phyloP scores from a whole-genome alignment of 768 basidiomycete genomes.

The Hericium coralloides region DNA sequence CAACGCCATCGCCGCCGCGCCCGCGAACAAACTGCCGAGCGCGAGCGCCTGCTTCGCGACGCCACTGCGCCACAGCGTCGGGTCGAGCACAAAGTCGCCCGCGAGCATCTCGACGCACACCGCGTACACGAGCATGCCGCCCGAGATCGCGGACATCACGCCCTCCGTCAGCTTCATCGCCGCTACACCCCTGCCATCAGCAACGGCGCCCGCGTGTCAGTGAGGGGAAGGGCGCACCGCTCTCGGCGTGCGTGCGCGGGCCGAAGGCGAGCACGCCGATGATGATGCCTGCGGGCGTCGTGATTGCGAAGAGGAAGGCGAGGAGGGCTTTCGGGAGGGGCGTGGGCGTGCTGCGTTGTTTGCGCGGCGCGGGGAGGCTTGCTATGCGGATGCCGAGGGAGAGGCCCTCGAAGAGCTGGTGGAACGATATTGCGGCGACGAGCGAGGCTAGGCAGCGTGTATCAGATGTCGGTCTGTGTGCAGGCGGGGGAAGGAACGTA shows the following conservation, averaged over 20 bases:
- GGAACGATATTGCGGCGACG: conserved; percentile 67
- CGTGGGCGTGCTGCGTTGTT: conserved; percentile 6
- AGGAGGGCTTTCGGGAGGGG: conserved; percentile 39
- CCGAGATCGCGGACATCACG: conserved; percentile 72
- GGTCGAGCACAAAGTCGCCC: conserved; percentile 76
- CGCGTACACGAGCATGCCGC: conserved; percentile 79
- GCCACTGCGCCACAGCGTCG: conserved; percentile 34
- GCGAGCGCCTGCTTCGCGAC: conserved; percentile 42
- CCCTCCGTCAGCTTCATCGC: conserved; percentile 55
- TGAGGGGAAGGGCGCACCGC: conserved; percentile 15
- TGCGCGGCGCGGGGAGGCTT: conserved; percentile 38
- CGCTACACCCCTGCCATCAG: conserved; percentile 17
- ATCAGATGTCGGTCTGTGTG: background rate
- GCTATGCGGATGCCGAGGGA: conserved; percentile 78
- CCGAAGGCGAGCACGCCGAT: conserved; percentile 45
- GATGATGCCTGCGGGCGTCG: conserved; percentile 62
- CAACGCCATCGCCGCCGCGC: conserved; percentile 55
- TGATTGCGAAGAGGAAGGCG: conserved; percentile 59
- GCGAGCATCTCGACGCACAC: conserved; percentile 84
- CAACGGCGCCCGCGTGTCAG: background rate
- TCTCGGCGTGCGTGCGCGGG: conserved; percentile 19
- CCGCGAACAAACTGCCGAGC: conserved; percentile 49
- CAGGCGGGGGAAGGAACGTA: conserved; percentile 27
- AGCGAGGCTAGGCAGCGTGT: conserved; percentile 44
- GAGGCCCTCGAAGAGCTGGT: conserved; percentile 79